Evolutionary conservation across 202 grass and related monocot genomes (phyloP), one percentile per base, ranked within the genome.

Genomic region (Schoenoplectus tabernaemontani): DNA sequence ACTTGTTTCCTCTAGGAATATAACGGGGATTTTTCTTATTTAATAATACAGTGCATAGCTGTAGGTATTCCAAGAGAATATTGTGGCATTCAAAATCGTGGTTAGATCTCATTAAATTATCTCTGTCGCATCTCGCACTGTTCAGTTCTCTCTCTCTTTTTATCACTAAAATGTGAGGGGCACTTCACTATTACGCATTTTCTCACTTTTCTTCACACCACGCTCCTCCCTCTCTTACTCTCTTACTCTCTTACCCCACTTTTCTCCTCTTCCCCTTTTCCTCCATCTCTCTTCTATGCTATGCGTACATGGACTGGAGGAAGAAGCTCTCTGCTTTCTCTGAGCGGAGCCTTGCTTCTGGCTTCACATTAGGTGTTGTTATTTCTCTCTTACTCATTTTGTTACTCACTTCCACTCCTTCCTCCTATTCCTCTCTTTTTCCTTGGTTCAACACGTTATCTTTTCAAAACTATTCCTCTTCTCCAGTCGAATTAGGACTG

Each of bases 321-420:
- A 83, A 83, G 81, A 82, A 79, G 1, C 78, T 75, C 61, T 84
- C 83, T 51, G 68, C 38, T 84, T 64, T 33, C 79, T 79, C 84
- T 79, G 93, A 87, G 83, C 48, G 84, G 9, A 93, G 79, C 63
- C 24, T 88, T n/a, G 59, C 64, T 44, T 88, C 84, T 30, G 77
- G 46, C 46, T 84, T 87, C 42, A 61, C 43, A 10, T 26, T 85
- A 34, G 85, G 85, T 47, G 65, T 64, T 10, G 38, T 63, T 41
- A 71, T 69, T 12, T 90, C 84, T 79, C 44, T 97, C 87, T 64
- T 84, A 72, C 66, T 79, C 47, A 60, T 87, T 46, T 88, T 87
- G 11, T 78, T 78, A 41, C 33, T 91, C 68, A 72, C 42, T 77
- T 79, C 85, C 85, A 81, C 80, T 81, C 63, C 77, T 80, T 64